These are phyloP conservation scores for Phaeolepiota aurea DNA, from an alignment of 768 basidiomycete species.

Conservation along the genomic window DNA sequence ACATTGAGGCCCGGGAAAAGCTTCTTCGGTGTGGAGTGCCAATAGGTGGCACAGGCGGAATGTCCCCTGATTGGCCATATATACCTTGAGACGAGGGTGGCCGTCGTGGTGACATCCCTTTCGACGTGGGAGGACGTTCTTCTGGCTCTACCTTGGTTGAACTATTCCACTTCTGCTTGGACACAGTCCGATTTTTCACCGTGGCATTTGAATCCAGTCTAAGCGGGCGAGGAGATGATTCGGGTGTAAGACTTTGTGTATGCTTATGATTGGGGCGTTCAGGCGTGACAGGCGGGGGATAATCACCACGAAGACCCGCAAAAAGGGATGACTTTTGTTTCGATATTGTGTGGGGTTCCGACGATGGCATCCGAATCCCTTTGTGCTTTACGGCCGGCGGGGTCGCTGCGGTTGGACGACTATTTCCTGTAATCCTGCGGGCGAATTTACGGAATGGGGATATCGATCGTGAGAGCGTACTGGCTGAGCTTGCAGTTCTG, in stretches of 20 bases:
- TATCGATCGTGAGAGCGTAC: constrained; percentile 64
- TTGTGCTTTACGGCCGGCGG: constrained; percentile 41
- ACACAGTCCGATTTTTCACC: constrained; percentile 24
- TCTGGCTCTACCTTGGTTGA: constrained; percentile 69
- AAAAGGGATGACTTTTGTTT: constrained; percentile 63
- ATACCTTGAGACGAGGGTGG: constrained; percentile 37
- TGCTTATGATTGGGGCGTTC: constrained; percentile 60
- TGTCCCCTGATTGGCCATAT: constrained; percentile 24
- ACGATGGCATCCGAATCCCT: constrained; percentile 33
- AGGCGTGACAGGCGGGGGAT: constrained; percentile 41
- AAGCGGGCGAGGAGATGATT: constrained; percentile 45
- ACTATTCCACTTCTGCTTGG: constrained; percentile 66
- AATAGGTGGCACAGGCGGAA: constrained; percentile 38
- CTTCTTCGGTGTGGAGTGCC: constrained; percentile 53
- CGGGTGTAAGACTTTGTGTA: constrained; percentile 64
- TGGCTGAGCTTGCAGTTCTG: constrained; percentile 36
- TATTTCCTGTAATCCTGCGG: constrained; percentile 50
- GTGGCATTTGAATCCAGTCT: constrained; percentile 25
- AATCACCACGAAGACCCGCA: constrained; percentile 32
- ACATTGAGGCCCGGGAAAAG: constrained; percentile 65
- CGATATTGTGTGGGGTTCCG: constrained; percentile 43
- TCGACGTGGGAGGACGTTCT: constrained; percentile 35
- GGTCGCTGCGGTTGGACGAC: constrained; percentile 29
- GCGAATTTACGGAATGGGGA: constrained; percentile 79
- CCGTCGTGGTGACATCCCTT: constrained; percentile 42